Percentiles rank a stretch among this genome's conserved stretches.
Conservation (phyloP, 2,329 filamentous ascomycete genomes). For the Fusarium illudens region DNA sequence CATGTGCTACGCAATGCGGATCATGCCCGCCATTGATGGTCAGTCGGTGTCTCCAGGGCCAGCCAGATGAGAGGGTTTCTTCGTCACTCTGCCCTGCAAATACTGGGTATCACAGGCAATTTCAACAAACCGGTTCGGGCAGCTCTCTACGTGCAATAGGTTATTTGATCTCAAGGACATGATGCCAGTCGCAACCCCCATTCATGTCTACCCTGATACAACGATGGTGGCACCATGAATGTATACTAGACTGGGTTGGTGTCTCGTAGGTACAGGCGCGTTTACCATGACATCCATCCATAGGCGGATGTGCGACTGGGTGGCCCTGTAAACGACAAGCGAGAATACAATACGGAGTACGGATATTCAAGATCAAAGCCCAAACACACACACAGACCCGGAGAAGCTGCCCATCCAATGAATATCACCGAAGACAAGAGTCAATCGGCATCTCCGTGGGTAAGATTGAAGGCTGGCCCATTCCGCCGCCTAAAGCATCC, state of each 20-base stretch:
- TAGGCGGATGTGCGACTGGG: neutral
- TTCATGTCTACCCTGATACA: neutral
- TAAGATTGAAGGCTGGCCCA: neutral
- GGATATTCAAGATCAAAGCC: neutral
- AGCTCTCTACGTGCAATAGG: neutral
- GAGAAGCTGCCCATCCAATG: neutral
- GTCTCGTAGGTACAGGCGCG: neutral
- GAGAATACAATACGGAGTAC: neutral
- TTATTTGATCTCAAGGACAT: neutral
- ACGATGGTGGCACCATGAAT: neutral
- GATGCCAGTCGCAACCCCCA: neutral
- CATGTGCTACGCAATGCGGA: neutral
- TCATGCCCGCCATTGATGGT: neutral
- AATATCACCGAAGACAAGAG: neutral
- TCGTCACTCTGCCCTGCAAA: neutral
- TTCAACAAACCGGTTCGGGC: neutral
- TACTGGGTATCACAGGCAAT: neutral
- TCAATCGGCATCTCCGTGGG: neutral
- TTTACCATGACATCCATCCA: neutral
- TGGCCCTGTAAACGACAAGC: neutral
- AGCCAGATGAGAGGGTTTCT: neutral
- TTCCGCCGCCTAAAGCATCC: neutral
- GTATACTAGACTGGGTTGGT: neutral
- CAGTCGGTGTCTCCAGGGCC: neutral
- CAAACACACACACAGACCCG: neutral